A percentile compares a stretch with the other conserved stretches of the same genome.
Conservation (phyloP, 345 rosid species). For the Citrus sinensis region DNA sequence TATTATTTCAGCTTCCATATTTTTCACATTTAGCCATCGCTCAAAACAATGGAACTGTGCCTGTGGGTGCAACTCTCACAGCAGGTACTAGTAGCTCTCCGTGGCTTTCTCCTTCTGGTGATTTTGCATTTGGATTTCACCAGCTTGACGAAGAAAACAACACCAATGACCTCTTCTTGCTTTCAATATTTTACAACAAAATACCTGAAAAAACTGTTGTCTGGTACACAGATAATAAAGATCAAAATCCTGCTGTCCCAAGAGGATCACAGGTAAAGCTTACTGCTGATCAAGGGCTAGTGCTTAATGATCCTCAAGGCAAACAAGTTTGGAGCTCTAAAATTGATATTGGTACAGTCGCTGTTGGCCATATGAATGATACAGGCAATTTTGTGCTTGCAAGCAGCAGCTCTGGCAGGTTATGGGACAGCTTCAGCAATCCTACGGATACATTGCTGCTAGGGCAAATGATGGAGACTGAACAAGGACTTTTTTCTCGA, state of each 20-base stretch:
- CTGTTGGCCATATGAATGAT: neutral
- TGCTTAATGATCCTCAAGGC: slow-evolving; percentile 6
- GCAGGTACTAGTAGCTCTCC: neutral
- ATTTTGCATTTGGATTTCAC: slow-evolving; percentile 33
- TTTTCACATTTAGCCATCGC: too few relatives aligned
- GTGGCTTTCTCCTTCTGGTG: slow-evolving; percentile 25
- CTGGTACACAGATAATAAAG: slow-evolving; percentile 14
- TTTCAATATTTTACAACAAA: slow-evolving; percentile 29
- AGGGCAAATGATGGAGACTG: neutral
- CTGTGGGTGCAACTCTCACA: neutral
- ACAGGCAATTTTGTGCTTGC: slow-evolving; percentile 9
- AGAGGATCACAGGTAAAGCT: slow-evolving; percentile 21
- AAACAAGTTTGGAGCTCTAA: too few relatives aligned
- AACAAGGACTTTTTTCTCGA: too few relatives aligned
- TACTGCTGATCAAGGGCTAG: slow-evolving; percentile 19
- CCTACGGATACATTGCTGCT: slow-evolving; percentile 11
- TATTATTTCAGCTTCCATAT: too few relatives aligned
- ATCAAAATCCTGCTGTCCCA: neutral
- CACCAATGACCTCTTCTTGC: slow-evolving; percentile 14
- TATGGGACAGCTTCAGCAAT: neutral
- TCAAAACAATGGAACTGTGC: too few relatives aligned
- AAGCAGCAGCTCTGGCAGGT: too few relatives aligned
- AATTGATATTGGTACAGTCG: too few relatives aligned
- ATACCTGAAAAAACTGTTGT: slow-evolving; percentile 19
- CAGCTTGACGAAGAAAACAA: neutral